Evolutionary conservation across 768 basidiomycete species (phyloP).

Genomic region (Pleurotus cornucopiae): DNA sequence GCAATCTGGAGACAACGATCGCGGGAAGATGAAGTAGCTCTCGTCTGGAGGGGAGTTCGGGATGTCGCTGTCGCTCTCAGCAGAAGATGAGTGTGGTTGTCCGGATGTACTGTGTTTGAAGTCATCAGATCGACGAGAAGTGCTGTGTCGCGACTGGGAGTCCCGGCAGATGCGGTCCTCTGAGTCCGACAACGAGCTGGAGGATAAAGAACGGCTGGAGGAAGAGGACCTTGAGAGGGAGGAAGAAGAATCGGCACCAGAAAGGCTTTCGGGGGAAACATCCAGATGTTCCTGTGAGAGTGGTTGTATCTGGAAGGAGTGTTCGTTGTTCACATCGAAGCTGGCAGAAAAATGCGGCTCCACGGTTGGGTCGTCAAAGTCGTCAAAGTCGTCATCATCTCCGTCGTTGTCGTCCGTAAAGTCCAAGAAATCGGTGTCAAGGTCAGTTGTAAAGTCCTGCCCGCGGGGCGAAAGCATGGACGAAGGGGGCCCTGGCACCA

Average conservation of each 20-base stretch:
- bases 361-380: background rate
- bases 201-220: background rate
- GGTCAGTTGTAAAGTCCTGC: conserved; percentile 14
- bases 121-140: conserved; percentile 6
- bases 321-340: background rate
- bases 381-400: conserved; percentile 5
- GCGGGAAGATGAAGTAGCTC: conserved; percentile 17
- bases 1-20: conserved; percentile 16
- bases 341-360: background rate
- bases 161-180: background rate
- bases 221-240: conserved; percentile 7
- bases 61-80: conserved; percentile 23
- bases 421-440: conserved; percentile 17
- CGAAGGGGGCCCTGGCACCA: conserved; percentile 3
- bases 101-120: conserved; percentile 9
- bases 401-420: conserved; percentile 16
- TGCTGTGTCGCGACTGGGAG: background rate
- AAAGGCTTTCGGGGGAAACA: background rate
- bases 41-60: conserved; percentile 20
- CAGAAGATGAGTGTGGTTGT: conserved; percentile 15
- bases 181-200: background rate
- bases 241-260: background rate
- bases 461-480: conserved; percentile 1
- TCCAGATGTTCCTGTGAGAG: background rate
- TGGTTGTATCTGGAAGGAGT: background rate